Base-by-base conservation (phyloP, 1,284 basidiomycete species). In the Pascua sp. region DNA sequence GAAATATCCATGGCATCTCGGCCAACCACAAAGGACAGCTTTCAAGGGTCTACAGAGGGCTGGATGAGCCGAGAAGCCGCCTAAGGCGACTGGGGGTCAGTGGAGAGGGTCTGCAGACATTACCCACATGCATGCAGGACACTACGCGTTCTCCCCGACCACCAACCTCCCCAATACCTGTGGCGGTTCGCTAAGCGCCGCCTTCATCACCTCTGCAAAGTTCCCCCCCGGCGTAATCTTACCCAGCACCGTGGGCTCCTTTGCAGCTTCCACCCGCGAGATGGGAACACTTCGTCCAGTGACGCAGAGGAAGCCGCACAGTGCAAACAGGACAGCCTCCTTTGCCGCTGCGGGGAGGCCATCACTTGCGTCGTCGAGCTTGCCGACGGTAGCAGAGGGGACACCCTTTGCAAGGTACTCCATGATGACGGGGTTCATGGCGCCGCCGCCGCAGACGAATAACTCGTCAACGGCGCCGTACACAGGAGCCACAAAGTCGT, bases 381-480 rank as follows among this genome's bases (percentile, higher is more conserved):
- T 51, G 42, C 56, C 55, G 18, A 64, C 61, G 40, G 55, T 52
- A 46, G 62, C 59, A 36, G 52, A 50, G 5, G 64, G 65, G 42
- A 56, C 60, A n/a, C 49, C 49, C 8, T 13, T 15, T n/a, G 51
- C 51, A 16, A 66, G 49, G 40, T 47, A 59, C 10, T 45, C 51
- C 43, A 55, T 58, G 41, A 63, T 60, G 36, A 61, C 59, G 4
- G 65, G 63, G 52, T 67, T 67, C 32, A 55, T 51, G 16, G 63
- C 61, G 8, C 65, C 65, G 13, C 63, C 65, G 16, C 65, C 65
- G 24, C 65, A 67, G 47, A 65, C 59, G 51, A 57, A 61, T 16
- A 67, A 55, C 61, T 65, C 50, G 32, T 43, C 48, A 4, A 54
- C 42, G 13, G 36, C 38, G 13, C 41, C 53, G 10, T 40, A 13